Conservation (phyloP, 371 early-diverging fungal genomes). For the Gilbertella persicaria region DNA sequence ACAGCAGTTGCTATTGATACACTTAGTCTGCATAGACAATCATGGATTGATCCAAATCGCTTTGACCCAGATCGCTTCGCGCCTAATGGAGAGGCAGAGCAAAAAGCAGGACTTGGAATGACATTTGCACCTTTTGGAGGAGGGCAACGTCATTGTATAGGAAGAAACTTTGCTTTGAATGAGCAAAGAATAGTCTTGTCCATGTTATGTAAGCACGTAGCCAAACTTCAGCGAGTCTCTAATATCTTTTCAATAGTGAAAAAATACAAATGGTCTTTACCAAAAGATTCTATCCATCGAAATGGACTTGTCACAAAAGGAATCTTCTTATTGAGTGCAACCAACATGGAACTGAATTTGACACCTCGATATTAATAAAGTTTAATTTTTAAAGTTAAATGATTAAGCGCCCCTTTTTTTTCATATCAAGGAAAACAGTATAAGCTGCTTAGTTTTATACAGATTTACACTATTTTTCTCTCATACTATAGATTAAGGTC, state of each 20-base stretch:
- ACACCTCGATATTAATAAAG: slow-evolving; percentile 12
- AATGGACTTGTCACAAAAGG: slow-evolving; percentile 7
- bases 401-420: too few relatives aligned
- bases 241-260: slow-evolving; percentile 15
- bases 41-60: slow-evolving; percentile 17
- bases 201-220: slow-evolving; percentile 29
- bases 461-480: too few relatives aligned
- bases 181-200: slow-evolving; percentile 48
- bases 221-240: neutral
- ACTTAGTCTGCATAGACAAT: slow-evolving; percentile 31
- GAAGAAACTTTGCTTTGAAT: slow-evolving; percentile 44
- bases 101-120: slow-evolving; percentile 15
- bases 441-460: too few relatives aligned
- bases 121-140: slow-evolving; percentile 35
- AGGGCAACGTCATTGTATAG: slow-evolving; percentile 33
- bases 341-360: slow-evolving; percentile 4
- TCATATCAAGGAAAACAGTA: too few relatives aligned
- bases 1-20: slow-evolving; percentile 41
- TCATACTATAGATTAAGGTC: too few relatives aligned
- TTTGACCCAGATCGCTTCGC: slow-evolving; percentile 15
- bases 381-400: too few relatives aligned
- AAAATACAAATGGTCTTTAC: slow-evolving; percentile 25
- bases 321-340: neutral
- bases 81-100: slow-evolving; percentile 11
- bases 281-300: slow-evolving; percentile 24